Evolutionary conservation across 2,329 filamentous ascomycete genomes (phyloP).

Genomic region (Monascus ruber): DNA sequence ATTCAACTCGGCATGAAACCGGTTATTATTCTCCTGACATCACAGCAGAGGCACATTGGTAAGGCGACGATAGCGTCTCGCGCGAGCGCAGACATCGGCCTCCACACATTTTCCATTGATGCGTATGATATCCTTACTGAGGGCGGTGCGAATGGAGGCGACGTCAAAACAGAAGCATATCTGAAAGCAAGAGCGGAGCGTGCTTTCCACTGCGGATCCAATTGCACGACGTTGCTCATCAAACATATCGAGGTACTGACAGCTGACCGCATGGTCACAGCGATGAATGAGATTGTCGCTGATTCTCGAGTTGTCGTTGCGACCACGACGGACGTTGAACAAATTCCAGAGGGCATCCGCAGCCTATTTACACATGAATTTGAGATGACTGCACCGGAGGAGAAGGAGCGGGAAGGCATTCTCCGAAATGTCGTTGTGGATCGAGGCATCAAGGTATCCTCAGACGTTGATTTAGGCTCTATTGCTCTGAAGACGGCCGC

Average conservation of each 20-base stretch:
- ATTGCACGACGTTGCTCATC: conserved; percentile 74
- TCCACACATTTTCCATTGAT: conserved; percentile 82
- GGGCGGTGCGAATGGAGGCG: conserved; percentile 70
- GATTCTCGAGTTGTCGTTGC: conserved; percentile 75
- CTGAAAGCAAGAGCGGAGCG: conserved; percentile 78
- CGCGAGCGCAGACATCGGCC: conserved; percentile 76
- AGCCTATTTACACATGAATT: conserved; percentile 92
- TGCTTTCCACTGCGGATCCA: conserved; percentile 75
- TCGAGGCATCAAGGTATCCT: conserved; percentile 62
- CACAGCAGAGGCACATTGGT: conserved; percentile 85
- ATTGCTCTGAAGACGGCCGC: conserved; percentile 93
- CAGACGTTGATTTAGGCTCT: conserved; percentile 70
- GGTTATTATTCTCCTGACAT: conserved; percentile 75
- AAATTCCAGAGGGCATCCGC: conserved; percentile 79
- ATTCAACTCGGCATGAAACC: conserved; percentile 80
- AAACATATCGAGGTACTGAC: conserved; percentile 84
- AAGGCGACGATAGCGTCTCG: conserved; percentile 68
- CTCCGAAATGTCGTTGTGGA: conserved; percentile 67
- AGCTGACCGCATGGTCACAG: conserved; percentile 77
- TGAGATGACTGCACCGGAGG: conserved; percentile 85
- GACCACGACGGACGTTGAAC: conserved; percentile 90
- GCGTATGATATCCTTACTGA: conserved; percentile 93
- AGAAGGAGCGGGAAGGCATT: conserved; percentile 82
- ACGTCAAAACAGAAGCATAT: conserved; percentile 89
- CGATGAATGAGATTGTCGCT: conserved; percentile 72